Evolutionary conservation across 768 basidiomycete genomes (phyloP).

Genomic region (Piloderma croceum): DNA sequence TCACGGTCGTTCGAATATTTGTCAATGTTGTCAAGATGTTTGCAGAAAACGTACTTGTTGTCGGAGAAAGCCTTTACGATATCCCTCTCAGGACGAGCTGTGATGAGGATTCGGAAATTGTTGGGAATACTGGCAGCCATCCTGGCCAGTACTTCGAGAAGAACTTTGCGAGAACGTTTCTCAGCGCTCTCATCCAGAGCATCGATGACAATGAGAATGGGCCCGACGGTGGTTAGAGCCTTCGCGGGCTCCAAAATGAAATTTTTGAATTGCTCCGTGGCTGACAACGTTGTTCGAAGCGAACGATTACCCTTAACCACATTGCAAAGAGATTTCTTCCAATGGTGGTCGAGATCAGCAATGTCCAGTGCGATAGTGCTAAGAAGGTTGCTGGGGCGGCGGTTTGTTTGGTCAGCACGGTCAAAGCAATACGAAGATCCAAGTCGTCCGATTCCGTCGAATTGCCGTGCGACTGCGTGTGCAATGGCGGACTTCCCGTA

Average conservation of each 20-base stretch:
- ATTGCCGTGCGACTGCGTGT: slow-evolving; percentile 22
- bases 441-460: slow-evolving; percentile 21
- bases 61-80: slow-evolving; percentile 10
- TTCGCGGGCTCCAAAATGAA: slow-evolving; percentile 24
- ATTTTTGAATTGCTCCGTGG: slow-evolving; percentile 19
- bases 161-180: slow-evolving; percentile 13
- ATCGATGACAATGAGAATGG: slow-evolving; percentile 32
- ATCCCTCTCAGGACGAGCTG: slow-evolving; percentile 23
- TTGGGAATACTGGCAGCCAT: slow-evolving; percentile 15
- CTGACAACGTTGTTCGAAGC: too few relatives aligned
- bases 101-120: slow-evolving; percentile 25
- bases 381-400: slow-evolving; percentile 15
- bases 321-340: neutral
- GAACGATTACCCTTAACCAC: too few relatives aligned
- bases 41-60: neutral
- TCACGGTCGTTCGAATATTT: slow-evolving; percentile 1
- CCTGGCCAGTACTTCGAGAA: slow-evolving; percentile 19
- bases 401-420: slow-evolving; percentile 18
- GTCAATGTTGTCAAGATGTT: slow-evolving; percentile 9
- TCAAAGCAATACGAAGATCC: too few relatives aligned
- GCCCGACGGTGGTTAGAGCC: slow-evolving; percentile 21
- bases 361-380: too few relatives aligned
- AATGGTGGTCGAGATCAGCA: slow-evolving; percentile 8
- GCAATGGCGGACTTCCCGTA: slow-evolving; percentile 30
- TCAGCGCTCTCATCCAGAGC: slow-evolving; percentile 28